Evolutionary conservation across 805 yeast species (phyloP), one percentile per base, ranked within the genome.

Genomic region (Metschnikowia aberdeeniae): DNA sequence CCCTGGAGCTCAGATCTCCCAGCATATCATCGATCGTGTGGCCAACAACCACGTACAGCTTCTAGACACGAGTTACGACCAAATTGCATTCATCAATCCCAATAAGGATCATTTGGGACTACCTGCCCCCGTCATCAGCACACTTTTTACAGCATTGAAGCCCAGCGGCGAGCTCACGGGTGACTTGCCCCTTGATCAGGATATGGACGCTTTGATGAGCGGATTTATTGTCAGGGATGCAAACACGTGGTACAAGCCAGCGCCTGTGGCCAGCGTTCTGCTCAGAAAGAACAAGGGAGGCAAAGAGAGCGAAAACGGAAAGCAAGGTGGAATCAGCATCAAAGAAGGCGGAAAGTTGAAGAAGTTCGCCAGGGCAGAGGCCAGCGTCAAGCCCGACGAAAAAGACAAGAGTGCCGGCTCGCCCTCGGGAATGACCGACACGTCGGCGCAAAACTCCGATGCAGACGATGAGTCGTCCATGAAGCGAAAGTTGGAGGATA

Each of bases 151-250:
- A 6, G 57, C 76, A 1, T 63, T 81, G 51, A 62, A 60, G 36
- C 51, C 57, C 6, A 68, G 65, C 19, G 87, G 87, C 20, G 62
- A 47, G 30, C 63, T 82, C 27, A 60, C 62, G 34, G 89, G 89
- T 7, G 73, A 76, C 48, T 68, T 79, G 45, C 81, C 82, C 4
- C 52, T 53, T 6, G 75, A 72, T 49, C 80, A 68, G 51, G 69
- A 67, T 39, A 60, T 87, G 43, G 84, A 82, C 54, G 90, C 82
- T 22, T 68, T 86, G 42, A 73, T 82, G 71, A 72, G 75, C 28
- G 92, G 90, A 0, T 83, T 86, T 51, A 64, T 78, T n/a, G 66
- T 73, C 5, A 51, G 51, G 30, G 73, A 67, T 22, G 65, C 72
- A 22, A 54, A 50, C 6, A 57, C 55, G 34, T 86, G 90, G 89